phyloP scores from a whole-genome alignment of 495 filamentous ascomycete species.

The Penicillium flavigenum region DNA sequence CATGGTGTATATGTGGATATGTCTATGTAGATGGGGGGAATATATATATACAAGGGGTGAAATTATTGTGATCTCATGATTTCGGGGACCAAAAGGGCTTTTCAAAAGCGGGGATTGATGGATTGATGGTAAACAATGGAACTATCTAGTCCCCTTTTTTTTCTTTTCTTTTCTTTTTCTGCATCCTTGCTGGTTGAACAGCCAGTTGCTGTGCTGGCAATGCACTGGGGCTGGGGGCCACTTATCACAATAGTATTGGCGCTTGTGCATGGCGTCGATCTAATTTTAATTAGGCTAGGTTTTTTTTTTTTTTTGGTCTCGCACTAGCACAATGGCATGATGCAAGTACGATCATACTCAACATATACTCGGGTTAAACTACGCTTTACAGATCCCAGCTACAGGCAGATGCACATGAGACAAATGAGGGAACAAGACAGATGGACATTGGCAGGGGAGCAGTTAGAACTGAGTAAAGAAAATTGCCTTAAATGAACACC shows the following conservation, averaged over 20 bases:
- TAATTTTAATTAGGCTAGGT: neutral
- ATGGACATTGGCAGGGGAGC: slow-evolving; percentile 33
- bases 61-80: neutral
- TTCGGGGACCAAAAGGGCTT: neutral
- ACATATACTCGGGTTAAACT: neutral
- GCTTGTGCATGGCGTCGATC: slow-evolving; percentile 6
- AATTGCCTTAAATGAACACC: slow-evolving; percentile 37
- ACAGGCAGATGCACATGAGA: slow-evolving; percentile 21
- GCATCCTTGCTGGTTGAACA: slow-evolving; percentile 8
- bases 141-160: neutral
- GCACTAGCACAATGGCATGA: slow-evolving; percentile 3
- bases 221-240: slow-evolving; percentile 8
- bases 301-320: neutral
- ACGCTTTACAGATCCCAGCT: slow-evolving; percentile 16
- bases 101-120: slow-evolving; percentile 10
- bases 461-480: slow-evolving; percentile 32
- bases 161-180: neutral
- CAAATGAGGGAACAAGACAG: slow-evolving; percentile 35
- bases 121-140: slow-evolving; percentile 4
- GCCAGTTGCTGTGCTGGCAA: slow-evolving; percentile 9
- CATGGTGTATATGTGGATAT: neutral
- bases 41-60: neutral
- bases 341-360: neutral
- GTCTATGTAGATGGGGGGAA: neutral
- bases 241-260: slow-evolving; percentile 1